Conservation (phyloP, 2,329 filamentous ascomycete genomes). For the Penicillium sp. region DNA sequence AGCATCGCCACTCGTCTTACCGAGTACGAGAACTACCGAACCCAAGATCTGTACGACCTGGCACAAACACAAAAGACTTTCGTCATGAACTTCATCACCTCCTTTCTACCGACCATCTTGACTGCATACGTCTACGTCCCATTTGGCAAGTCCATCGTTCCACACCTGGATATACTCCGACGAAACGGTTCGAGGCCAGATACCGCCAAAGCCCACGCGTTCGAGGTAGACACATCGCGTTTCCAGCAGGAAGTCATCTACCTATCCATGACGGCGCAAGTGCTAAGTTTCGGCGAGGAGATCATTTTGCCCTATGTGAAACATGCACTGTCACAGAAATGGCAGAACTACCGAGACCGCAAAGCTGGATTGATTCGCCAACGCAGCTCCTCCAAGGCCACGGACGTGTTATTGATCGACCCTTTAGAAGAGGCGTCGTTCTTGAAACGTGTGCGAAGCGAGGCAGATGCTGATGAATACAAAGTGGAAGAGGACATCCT, state of each 20-base stretch:
- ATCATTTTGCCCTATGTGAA: conserved; percentile 81
- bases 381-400: conserved; percentile 33
- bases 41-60: conserved; percentile 73
- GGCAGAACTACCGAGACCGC: conserved; percentile 38
- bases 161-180: conserved; percentile 78
- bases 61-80: conserved; percentile 91
- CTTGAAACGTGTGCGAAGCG: conserved; percentile 71
- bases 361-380: conserved; percentile 32
- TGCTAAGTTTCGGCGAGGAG: conserved; percentile 82
- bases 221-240: conserved; percentile 76
- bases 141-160: conserved; percentile 77
- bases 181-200: conserved; percentile 43
- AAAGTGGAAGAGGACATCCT: conserved; percentile 86
- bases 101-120: conserved; percentile 85
- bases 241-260: conserved; percentile 91
- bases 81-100: conserved; percentile 93
- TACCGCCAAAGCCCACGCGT: conserved; percentile 48
- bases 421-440: conserved; percentile 73
- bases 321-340: conserved; percentile 70
- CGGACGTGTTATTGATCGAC: conserved; percentile 56
- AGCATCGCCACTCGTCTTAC: conserved; percentile 71
- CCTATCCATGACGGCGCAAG: conserved; percentile 88
- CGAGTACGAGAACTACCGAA: conserved; percentile 87
- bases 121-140: conserved; percentile 94
- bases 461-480: conserved; percentile 77